These are phyloP conservation scores for Dendrothele bispora DNA, from an alignment of 768 basidiomycete species.

Conservation along the genomic window DNA sequence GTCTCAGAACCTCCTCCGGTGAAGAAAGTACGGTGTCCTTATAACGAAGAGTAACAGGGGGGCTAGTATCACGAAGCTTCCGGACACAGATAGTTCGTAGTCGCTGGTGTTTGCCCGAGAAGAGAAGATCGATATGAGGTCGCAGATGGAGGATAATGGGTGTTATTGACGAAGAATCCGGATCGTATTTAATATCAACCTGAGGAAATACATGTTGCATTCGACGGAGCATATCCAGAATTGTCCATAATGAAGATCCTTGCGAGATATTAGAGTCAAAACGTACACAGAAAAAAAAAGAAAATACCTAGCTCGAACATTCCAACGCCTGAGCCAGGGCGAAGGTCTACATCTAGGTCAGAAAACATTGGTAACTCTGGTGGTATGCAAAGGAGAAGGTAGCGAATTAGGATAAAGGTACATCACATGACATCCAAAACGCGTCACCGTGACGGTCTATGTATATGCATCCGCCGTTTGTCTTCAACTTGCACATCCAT, in stretches of 20 bases:
- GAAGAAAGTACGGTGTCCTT: conserved; percentile 65
- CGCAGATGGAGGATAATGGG: conserved; percentile 78
- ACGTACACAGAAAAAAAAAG: not conserved
- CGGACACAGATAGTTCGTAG: conserved; percentile 77
- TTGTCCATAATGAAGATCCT: conserved; percentile 80
- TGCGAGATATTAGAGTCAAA: conserved; percentile 9
- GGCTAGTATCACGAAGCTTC: conserved; percentile 64
- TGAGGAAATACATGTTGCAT: conserved; percentile 74
- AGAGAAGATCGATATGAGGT: conserved; percentile 83
- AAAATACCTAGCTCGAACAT: conserved; percentile 70
- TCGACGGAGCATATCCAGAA: conserved; percentile 66
- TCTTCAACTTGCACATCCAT: too few species aligned
- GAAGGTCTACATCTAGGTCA: conserved; percentile 70
- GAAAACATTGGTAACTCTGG: conserved; percentile 50
- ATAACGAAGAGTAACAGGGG: conserved; percentile 68
- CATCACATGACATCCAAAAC: not conserved
- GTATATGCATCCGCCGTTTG: too few species aligned
- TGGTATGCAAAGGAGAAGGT: not conserved
- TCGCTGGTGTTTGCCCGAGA: conserved; percentile 76
- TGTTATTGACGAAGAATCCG: conserved; percentile 65
- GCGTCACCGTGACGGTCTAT: too few species aligned
- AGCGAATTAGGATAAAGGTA: conserved; percentile 47
- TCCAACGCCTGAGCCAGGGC: conserved; percentile 75
- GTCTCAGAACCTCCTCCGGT: conserved; percentile 55
- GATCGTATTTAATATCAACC: conserved; percentile 82